Evolutionary conservation across 2,329 filamentous ascomycete genomes (phyloP).

Genomic region (Colletotrichum cuscutae): DNA sequence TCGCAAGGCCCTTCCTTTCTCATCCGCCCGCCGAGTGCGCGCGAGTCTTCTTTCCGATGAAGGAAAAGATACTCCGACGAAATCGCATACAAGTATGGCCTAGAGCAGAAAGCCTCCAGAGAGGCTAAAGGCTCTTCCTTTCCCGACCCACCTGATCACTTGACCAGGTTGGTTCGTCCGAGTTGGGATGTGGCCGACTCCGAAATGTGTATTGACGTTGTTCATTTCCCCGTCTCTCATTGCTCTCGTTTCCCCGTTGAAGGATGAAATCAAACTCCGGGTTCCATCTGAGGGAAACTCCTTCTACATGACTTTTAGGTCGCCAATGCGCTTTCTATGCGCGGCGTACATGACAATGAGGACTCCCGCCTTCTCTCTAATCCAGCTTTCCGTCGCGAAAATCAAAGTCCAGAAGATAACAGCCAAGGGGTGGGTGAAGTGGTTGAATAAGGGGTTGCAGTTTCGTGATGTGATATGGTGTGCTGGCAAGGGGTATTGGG

Average conservation of each 20-base stretch:
- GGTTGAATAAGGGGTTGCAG: constrained; percentile 19
- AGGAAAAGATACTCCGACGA: constrained; percentile 17
- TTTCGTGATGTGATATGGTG: constrained; percentile 26
- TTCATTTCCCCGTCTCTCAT: constrained; percentile 33
- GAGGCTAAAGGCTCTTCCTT: constrained; percentile 5
- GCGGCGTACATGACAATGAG: constrained; percentile 38
- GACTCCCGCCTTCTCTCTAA: constrained; percentile 35
- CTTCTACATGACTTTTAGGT: constrained; percentile 38
- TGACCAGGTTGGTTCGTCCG: constrained; percentile 13
- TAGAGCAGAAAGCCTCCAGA: constrained; percentile 11
- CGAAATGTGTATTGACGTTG: constrained; percentile 26
- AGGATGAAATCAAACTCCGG: constrained; percentile 31
- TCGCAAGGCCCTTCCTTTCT: constrained; percentile 6
- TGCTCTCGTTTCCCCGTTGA: constrained; percentile 32
- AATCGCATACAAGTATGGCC: constrained; percentile 25
- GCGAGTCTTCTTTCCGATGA: background rate
- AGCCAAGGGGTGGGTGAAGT: constrained; percentile 28
- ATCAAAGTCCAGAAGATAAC: constrained; percentile 36
- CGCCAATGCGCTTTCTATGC: constrained; percentile 34
- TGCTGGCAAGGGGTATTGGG: constrained; percentile 35
- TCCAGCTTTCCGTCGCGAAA: constrained; percentile 34
- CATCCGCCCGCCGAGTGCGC: constrained; percentile 1
- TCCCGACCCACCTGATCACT: constrained; percentile 25
- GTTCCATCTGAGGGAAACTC: constrained; percentile 36
- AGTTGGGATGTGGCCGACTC: constrained; percentile 31